Percentiles rank a stretch among this genome's conserved stretches.
Evolutionary conservation across 2,329 filamentous ascomycete genomes (phyloP).

Genomic region (Stemphylium vesicarium): DNA sequence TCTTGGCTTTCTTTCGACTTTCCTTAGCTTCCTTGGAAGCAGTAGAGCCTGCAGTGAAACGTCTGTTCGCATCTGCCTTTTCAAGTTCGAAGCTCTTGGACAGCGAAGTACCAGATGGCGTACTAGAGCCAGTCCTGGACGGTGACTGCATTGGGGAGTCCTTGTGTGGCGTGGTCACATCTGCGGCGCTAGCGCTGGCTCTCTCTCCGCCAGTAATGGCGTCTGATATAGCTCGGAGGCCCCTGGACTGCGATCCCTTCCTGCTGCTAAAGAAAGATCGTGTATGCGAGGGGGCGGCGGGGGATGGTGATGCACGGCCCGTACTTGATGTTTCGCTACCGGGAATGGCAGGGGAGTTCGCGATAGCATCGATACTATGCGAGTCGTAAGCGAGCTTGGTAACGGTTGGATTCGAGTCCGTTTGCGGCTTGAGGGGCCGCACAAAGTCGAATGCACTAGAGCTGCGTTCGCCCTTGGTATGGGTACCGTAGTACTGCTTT

Average conservation of each 20-base stretch:
- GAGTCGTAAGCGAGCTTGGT: constrained; percentile 63
- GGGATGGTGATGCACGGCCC: constrained; percentile 54
- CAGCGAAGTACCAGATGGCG: constrained; percentile 62
- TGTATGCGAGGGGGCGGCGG: constrained; percentile 39
- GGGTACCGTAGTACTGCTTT: constrained; percentile 72
- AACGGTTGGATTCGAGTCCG: constrained; percentile 60
- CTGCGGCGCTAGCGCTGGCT: constrained; percentile 52
- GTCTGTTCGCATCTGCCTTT: constrained; percentile 61
- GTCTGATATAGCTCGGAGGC: constrained; percentile 87
- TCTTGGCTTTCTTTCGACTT: constrained; percentile 65
- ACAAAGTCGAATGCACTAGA: constrained; percentile 58
- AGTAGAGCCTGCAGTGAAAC: constrained; percentile 52
- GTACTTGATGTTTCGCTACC: constrained; percentile 59
- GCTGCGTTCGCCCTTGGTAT: constrained; percentile 41
- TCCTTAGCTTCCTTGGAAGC: constrained; percentile 50
- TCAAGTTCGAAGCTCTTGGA: constrained; percentile 80
- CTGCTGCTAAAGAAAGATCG: constrained; percentile 50
- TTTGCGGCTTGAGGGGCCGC: constrained; percentile 48
- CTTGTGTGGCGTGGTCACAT: constrained; percentile 53
- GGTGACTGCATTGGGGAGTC: constrained; percentile 67
- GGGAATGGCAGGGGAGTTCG: constrained; percentile 47
- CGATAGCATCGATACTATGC: constrained; percentile 54
- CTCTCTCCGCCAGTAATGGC: constrained; percentile 63
- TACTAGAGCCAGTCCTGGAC: constrained; percentile 76
- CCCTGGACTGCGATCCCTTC: constrained; percentile 59